Percentiles rank a stretch among this genome's conserved stretches.
Evolutionary conservation across 805 yeast species (phyloP).

Genomic region (Tetrapisispora namnaoensis): DNA sequence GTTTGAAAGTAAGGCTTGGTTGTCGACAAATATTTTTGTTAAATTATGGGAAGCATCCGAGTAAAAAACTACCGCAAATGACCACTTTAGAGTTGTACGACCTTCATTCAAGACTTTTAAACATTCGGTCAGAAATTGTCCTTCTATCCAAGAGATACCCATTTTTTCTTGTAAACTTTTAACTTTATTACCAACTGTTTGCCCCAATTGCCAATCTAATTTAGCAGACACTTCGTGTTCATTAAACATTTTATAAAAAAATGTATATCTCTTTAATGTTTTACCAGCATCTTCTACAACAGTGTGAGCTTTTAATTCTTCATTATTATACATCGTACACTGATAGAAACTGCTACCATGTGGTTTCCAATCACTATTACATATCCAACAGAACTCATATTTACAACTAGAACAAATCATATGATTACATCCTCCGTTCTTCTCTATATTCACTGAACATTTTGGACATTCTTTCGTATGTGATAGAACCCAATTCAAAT

Average conservation of each 20-base stretch:
- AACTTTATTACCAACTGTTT: conserved; percentile 54
- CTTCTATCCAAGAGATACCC: conserved; percentile 76
- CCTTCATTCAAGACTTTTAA: conserved; percentile 55
- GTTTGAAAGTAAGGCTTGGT: conserved; percentile 52
- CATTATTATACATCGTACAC: conserved; percentile 51
- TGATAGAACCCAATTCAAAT: conserved; percentile 75
- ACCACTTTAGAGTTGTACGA: conserved; percentile 78
- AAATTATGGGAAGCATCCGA: conserved; percentile 42
- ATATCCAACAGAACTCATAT: conserved; percentile 89
- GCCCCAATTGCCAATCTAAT: conserved; percentile 56
- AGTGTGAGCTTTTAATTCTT: conserved; percentile 23
- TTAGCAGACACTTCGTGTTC: conserved; percentile 69
- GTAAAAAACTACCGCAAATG: conserved; percentile 73
- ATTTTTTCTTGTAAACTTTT: conserved; percentile 52
- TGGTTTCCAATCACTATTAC: conserved; percentile 61
- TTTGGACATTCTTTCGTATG: conserved; percentile 83
- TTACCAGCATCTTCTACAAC: conserved; percentile 29
- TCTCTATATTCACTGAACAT: conserved; percentile 73
- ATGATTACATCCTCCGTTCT: conserved; percentile 95
- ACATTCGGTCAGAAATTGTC: conserved; percentile 71
- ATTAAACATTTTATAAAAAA: conserved; percentile 63
- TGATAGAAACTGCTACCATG: conserved; percentile 59
- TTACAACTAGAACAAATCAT: conserved; percentile 78
- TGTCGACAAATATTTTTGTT: conserved; percentile 57
- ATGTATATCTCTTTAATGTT: conserved; percentile 51